phyloP scores from a whole-genome alignment of 345 rosid species.

The Citrus inodora region DNA sequence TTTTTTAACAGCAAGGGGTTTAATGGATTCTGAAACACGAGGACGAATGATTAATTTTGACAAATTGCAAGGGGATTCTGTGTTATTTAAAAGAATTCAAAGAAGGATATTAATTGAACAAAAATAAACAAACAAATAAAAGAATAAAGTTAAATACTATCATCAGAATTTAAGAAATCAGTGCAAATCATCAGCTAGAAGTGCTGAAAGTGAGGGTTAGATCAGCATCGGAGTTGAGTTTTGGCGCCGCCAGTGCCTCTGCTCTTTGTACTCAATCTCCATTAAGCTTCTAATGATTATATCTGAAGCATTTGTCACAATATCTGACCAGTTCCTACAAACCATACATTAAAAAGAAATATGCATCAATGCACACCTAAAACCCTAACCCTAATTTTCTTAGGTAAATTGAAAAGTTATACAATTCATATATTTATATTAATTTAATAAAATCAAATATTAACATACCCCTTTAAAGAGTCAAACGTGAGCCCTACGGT shows the following conservation, averaged over 20 bases:
- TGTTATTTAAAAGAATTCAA: no score
- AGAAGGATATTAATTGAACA: no score
- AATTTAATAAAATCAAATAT: no score
- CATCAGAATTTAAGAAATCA: no score
- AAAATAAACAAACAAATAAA: no score
- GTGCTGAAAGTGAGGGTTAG: not conserved
- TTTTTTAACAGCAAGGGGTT: not conserved
- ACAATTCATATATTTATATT: no score
- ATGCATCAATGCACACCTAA: not conserved
- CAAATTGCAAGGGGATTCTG: no score
- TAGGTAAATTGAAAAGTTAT: not conserved
- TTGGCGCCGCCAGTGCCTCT: not conserved
- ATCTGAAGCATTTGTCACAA: slow-evolving; percentile 56
- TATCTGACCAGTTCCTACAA: slow-evolving; percentile 58
- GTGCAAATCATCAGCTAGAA: no score
- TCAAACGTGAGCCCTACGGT: slow-evolving; percentile 66
- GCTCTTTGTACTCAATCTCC: slow-evolving; percentile 46
- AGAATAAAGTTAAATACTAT: no score
- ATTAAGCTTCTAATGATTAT: slow-evolving; percentile 48
- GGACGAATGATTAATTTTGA: not conserved
- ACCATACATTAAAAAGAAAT: not conserved
- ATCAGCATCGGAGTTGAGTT: not conserved
- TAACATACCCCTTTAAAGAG: slow-evolving; percentile 53
- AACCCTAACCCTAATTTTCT: not conserved
- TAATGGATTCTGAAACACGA: no score